These are phyloP conservation scores for Spergularia marina DNA, from an alignment of 148 eudicot genomes.

Conservation along the genomic window DNA sequence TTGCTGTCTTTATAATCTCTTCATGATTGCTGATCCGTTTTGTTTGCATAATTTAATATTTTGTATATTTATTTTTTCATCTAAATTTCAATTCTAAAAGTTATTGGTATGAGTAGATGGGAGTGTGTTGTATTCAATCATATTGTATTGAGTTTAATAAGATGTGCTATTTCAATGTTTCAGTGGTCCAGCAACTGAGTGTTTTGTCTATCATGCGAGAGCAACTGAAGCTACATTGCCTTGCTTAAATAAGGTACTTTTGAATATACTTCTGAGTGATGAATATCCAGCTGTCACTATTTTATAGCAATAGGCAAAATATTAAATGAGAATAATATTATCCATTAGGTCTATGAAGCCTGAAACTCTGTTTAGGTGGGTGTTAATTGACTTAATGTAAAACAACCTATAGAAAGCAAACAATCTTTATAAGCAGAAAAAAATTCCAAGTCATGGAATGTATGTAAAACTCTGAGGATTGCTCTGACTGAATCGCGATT, in stretches of 20 bases:
- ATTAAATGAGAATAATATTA: neutral
- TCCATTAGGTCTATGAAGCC: neutral
- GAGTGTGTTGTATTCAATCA: too few species aligned
- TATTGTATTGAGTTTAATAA: too few species aligned
- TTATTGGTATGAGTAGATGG: too few species aligned
- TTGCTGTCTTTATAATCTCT: too few species aligned
- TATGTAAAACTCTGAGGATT: neutral
- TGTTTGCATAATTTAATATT: too few species aligned
- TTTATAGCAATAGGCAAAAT: neutral
- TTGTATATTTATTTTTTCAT: too few species aligned
- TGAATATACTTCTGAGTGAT: neutral
- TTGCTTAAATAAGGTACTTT: conserved; percentile 35
- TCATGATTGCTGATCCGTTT: too few species aligned
- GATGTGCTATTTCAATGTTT: conserved; percentile 11
- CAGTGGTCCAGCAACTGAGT: conserved; percentile 98
- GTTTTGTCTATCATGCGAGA: conserved; percentile 84
- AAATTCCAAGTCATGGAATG: neutral
- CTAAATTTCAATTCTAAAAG: too few species aligned
- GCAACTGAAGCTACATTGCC: conserved; percentile 64
- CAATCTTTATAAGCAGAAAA: neutral
- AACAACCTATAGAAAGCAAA: neutral
- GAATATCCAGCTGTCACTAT: too few species aligned
- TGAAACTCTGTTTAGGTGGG: neutral
- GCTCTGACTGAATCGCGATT: neutral
- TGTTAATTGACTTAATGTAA: neutral